Conservation (phyloP, 2,329 filamentous ascomycete species). For the Cordyceps farinosa region DNA sequence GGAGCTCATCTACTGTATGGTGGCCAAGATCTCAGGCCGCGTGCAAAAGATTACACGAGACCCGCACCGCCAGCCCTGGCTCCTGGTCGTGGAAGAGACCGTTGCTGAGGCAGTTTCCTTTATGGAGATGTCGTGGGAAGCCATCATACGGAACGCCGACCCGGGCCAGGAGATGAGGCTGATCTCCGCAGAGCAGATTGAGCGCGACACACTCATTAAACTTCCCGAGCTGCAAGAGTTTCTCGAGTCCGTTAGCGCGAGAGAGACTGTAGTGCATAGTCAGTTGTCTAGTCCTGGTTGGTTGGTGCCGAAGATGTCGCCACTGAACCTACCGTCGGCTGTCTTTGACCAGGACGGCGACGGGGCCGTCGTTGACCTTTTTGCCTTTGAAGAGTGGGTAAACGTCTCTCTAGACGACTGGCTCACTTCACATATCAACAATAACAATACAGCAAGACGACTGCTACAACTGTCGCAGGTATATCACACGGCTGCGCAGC, state of each 20-base stretch:
- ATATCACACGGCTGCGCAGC: conserved; percentile 31
- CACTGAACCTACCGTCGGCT: background rate
- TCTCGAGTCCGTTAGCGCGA: too few species aligned
- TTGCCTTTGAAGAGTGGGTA: conserved; percentile 49
- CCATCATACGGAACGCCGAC: too few species aligned
- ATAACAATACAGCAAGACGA: conserved; percentile 24
- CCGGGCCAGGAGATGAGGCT: too few species aligned
- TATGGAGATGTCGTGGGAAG: background rate
- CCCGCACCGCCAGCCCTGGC: conserved; percentile 19
- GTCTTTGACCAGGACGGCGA: background rate
- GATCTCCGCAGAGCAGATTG: too few species aligned
- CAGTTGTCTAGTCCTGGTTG: background rate
- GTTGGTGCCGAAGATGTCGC: background rate
- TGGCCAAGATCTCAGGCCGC: conserved; percentile 41
- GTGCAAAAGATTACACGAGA: conserved; percentile 36
- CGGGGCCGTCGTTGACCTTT: conserved; percentile 25
- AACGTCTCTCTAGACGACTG: conserved; percentile 35
- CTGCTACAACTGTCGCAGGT: conserved; percentile 30
- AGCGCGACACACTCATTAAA: too few species aligned
- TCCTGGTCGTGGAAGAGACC: background rate
- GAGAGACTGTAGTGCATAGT: too few species aligned
- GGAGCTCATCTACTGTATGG: conserved; percentile 39
- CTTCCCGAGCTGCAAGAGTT: too few species aligned
- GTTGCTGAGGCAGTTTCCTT: background rate
- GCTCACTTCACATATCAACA: conserved; percentile 26